Evolutionary conservation across 2,329 filamentous ascomycete species (phyloP), one percentile per base, ranked within the genome.

Genomic region (Geosmithia morbida): DNA sequence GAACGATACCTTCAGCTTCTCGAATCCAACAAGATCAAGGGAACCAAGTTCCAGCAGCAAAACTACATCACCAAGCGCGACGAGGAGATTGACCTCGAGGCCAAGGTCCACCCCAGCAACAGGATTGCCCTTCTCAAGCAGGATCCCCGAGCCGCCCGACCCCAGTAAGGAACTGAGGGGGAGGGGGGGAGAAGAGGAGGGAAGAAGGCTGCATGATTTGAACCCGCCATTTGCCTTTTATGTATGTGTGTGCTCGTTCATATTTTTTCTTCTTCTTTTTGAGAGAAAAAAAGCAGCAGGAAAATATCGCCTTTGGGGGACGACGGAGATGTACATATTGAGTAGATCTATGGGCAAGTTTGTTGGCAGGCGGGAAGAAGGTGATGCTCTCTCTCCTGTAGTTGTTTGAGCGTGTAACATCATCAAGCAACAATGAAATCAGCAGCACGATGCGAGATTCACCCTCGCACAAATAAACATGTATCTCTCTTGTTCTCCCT

Each of bases 1-100:
- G 85, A 88, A 64, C 79, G 83, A 61, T 92, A 90, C 61, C 73
- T 92, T 52, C 75, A 87, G 65, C 70, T 90, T 55, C 69, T 92
- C 56, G 83, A 84, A 67, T 75, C 83, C 53, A 74, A 83, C 59
- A 84, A 85, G 67, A 74, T 90, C 62, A 83, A 79, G 69, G 86
- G 86, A 50, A 87, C 85, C 64, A 70, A 87, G 53, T 88, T 87
- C 57, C 69, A 87, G 59, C 85, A 89, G 67, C 81, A 85, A 61
- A 87, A 88, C 69, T 86, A 86, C 65, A 61, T 81, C 50, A 65
- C 70, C 46, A 73, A 81, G 68, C 62, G 68, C 57, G 65, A 67
- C 40, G 57, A 65, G 53, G 60, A 64, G 49, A 51, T 65, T 47
- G 64, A 66, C 51, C 51, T 59, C 46, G 60, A 56, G 44, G 63